Percentiles rank a stretch among this genome's conserved stretches.
Evolutionary conservation across 2,329 filamentous ascomycete genomes (phyloP).

Genomic region (Trichoderma koningii): DNA sequence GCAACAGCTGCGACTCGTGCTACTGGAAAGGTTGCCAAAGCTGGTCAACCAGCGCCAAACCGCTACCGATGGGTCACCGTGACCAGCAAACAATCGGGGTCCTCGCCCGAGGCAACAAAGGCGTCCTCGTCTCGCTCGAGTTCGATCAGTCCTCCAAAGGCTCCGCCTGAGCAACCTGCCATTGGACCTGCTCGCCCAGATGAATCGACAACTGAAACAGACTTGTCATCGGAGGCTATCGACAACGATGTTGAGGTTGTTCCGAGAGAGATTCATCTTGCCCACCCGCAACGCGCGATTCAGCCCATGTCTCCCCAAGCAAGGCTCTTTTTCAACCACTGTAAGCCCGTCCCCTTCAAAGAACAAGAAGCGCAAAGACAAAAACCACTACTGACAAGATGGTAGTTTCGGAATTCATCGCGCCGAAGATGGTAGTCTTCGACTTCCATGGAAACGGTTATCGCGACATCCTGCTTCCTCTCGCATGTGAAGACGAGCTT

Average conservation of each 20-base stretch:
- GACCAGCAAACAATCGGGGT: constrained; percentile 15
- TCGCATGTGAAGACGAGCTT: constrained; percentile 19
- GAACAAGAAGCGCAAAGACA: not conserved
- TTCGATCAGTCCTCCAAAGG: not conserved
- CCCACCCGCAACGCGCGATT: not conserved
- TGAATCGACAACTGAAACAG: not conserved
- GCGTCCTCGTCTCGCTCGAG: not conserved
- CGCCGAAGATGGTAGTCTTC: constrained; percentile 19
- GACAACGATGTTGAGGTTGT: constrained; percentile 6
- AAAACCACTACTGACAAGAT: not conserved
- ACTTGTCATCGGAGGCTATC: not conserved
- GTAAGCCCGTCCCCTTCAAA: not conserved
- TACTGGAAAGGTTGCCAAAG: not conserved
- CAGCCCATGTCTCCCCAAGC: constrained; percentile 13
- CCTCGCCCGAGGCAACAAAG: not conserved
- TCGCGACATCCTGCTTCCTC: constrained; percentile 19
- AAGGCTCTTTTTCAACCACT: constrained; percentile 17
- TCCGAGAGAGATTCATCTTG: not conserved
- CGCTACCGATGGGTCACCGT: constrained; percentile 15
- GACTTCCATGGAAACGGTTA: constrained; percentile 21
- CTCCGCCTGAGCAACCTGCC: not conserved
- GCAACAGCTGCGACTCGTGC: not conserved
- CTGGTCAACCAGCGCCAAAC: not conserved
- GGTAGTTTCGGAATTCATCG: constrained; percentile 18
- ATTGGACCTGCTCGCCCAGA: constrained; percentile 1